Conservation (phyloP, 306 rosid species). For the Fagus sylvatica region DNA sequence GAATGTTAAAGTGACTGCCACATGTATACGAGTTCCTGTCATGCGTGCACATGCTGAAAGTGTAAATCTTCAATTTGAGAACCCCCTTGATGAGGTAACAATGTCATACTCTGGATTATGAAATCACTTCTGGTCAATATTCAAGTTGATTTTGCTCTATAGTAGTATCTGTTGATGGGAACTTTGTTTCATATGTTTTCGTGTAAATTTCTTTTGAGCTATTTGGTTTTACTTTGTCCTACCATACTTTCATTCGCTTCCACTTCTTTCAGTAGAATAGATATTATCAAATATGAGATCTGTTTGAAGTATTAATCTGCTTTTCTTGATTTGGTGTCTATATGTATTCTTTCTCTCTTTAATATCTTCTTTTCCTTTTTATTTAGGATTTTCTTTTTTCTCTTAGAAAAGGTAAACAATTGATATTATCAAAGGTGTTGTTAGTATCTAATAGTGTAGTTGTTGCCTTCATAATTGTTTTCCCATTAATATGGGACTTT, state of each 20-base stretch:
- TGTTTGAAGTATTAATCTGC: not conserved
- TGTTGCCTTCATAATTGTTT: not conserved
- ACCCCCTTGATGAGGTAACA: slow-evolving; percentile 85
- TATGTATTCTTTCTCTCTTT: not conserved
- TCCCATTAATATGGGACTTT: not conserved
- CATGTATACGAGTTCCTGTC: slow-evolving; percentile 93
- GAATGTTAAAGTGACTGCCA: slow-evolving; percentile 86
- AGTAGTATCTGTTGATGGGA: not conserved
- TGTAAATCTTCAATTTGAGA: slow-evolving; percentile 92
- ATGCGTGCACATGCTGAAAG: slow-evolving; percentile 99
- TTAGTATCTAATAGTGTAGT: not conserved
- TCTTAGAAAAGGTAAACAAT: not conserved
- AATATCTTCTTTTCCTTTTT: not conserved
- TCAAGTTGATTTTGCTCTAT: not conserved
- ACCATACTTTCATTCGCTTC: no score
- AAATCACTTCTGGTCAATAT: not conserved
- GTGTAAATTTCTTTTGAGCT: not conserved
- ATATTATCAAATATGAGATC: not conserved
- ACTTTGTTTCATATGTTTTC: not conserved
- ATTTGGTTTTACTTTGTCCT: no score
- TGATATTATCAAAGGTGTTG: no score
- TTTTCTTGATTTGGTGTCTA: not conserved
- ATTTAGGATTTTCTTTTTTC: not conserved
- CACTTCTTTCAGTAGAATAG: no score
- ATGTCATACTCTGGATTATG: not conserved